Conservation (phyloP, 495 filamentous ascomycete genomes). For the Lophium mytilinum region DNA sequence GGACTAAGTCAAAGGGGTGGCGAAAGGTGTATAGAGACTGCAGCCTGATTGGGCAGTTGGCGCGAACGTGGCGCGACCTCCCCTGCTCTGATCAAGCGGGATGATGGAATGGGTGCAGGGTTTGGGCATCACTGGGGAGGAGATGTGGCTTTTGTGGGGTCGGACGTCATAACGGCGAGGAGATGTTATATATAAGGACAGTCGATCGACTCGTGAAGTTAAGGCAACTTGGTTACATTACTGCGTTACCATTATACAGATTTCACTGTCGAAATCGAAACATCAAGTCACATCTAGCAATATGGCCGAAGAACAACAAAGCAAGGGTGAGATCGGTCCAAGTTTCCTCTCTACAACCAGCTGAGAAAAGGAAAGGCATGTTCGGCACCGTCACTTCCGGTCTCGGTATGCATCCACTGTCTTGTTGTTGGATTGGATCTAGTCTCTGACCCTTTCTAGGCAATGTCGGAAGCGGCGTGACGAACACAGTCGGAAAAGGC, state of each 20-base stretch:
- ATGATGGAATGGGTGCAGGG: not conserved
- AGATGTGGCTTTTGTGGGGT: not conserved
- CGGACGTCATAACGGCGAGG: not conserved
- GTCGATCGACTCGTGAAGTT: not conserved
- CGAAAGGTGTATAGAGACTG: too few species aligned
- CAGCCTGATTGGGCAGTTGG: not conserved
- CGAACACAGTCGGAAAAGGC: conserved; percentile 53
- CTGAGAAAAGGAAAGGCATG: conserved; percentile 9
- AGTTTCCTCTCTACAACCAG: not conserved
- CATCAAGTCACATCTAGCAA: not conserved
- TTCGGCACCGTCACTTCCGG: conserved; percentile 20
- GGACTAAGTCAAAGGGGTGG: too few species aligned
- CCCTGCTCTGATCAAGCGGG: not conserved
- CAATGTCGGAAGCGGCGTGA: conserved; percentile 38
- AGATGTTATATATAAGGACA: not conserved
- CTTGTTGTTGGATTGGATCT: not conserved
- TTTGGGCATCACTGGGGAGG: not conserved
- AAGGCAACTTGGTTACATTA: not conserved
- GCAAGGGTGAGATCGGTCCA: not conserved
- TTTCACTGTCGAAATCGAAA: too few species aligned
- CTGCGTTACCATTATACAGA: not conserved
- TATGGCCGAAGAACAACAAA: conserved; percentile 1
- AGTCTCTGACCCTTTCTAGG: conserved; percentile 29
- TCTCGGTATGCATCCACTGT: conserved; percentile 8
- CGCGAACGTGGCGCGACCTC: not conserved